Conservation (phyloP, 2,329 filamentous ascomycete genomes). For the Fusarium burgessii region DNA sequence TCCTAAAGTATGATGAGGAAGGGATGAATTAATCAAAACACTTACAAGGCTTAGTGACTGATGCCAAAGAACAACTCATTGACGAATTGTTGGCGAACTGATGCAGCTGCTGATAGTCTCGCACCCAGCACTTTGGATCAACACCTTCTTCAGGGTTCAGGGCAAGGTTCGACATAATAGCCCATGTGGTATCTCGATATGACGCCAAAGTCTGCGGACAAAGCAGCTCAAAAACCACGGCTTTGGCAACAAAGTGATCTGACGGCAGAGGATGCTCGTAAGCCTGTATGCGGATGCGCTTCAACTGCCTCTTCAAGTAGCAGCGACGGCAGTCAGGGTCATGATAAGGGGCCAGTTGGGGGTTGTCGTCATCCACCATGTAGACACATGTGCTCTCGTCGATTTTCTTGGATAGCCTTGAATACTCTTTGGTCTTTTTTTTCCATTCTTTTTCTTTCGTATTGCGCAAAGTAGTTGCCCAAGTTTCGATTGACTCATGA, state of each 20-base stretch:
- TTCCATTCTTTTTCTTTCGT: conserved; percentile 52
- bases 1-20: background rate
- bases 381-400: conserved; percentile 50
- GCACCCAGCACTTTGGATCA: conserved; percentile 42
- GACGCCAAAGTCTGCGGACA: conserved; percentile 51
- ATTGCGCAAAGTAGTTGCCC: conserved; percentile 28
- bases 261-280: conserved; percentile 57
- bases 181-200: conserved; percentile 59
- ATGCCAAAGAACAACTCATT: conserved; percentile 45
- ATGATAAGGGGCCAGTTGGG: conserved; percentile 34
- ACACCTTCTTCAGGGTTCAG: conserved; percentile 33
- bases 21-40: background rate
- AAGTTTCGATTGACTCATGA: conserved; percentile 41
- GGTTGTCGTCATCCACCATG: conserved; percentile 35
- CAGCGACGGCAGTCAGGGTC: conserved; percentile 53
- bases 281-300: conserved; percentile 51
- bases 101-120: conserved; percentile 42
- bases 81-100: conserved; percentile 22
- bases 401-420: conserved; percentile 48
- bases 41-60: conserved; percentile 49
- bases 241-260: conserved; percentile 47
- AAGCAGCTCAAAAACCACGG: conserved; percentile 57
- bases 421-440: conserved; percentile 47
- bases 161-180: conserved; percentile 50
- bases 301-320: conserved; percentile 44